Percentiles rank a stretch among this genome's conserved stretches.
phyloP scores from a whole-genome alignment of 139 green algal species.

The Volvox reticuliferus region DNA sequence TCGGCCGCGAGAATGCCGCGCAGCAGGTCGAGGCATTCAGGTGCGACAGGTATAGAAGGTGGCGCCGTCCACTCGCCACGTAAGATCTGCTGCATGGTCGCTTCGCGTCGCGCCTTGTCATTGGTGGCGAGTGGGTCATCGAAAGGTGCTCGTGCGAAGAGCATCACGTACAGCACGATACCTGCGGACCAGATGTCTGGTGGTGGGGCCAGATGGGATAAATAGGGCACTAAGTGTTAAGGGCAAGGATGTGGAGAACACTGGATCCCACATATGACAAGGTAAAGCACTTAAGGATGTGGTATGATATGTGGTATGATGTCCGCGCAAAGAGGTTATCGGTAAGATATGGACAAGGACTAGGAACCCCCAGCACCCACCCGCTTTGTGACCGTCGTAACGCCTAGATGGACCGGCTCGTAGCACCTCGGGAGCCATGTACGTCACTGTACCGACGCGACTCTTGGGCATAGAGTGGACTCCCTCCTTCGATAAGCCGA shows the following conservation, averaged over 20 bases:
- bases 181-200: conserved; percentile 80
- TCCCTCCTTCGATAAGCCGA: conserved; percentile 43
- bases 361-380: not conserved
- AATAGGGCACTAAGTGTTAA: too few relatives aligned
- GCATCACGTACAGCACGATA: conserved; percentile 99
- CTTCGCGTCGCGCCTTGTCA: conserved; percentile 36
- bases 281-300: too few relatives aligned
- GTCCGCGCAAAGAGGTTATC: too few relatives aligned
- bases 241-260: too few relatives aligned
- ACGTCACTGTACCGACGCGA: conserved; percentile 42
- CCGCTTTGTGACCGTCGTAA: conserved; percentile 62
- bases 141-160: conserved; percentile 95
- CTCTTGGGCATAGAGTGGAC: conserved; percentile 46
- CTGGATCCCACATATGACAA: too few relatives aligned
- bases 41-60: conserved; percentile 33
- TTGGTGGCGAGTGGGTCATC: conserved; percentile 71
- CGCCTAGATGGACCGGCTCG: conserved; percentile 48
- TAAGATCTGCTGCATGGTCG: conserved; percentile 66
- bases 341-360: too few relatives aligned
- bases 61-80: conserved; percentile 56
- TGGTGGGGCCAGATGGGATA: not conserved
- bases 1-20: conserved; percentile 63
- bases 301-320: too few relatives aligned
- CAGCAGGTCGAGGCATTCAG: conserved; percentile 58
- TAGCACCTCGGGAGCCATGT: conserved; percentile 69